These are phyloP conservation scores for Fusarium sp. DNA, from an alignment of 2,329 filamentous ascomycete species.

Conservation along the genomic window DNA sequence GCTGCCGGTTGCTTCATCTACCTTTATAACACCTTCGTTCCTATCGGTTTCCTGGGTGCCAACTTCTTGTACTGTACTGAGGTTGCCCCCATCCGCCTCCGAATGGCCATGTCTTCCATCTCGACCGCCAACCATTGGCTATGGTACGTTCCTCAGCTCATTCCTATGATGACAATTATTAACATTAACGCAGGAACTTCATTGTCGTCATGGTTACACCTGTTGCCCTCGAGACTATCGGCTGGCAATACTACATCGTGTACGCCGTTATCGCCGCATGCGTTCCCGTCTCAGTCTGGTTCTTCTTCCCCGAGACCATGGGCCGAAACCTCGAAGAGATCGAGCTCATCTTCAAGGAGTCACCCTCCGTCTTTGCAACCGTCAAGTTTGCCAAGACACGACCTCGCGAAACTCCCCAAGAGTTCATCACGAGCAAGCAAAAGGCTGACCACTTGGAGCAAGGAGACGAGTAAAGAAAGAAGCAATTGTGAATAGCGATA, in stretches of 20 bases:
- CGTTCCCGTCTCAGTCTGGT: conserved; percentile 56
- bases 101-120: conserved; percentile 60
- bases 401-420: conserved; percentile 25
- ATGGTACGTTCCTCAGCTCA: conserved; percentile 27
- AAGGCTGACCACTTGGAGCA: conserved; percentile 24
- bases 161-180: conserved; percentile 27
- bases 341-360: conserved; percentile 43
- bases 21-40: conserved; percentile 75
- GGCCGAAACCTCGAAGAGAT: conserved; percentile 47
- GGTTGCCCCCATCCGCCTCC: conserved; percentile 60
- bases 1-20: conserved; percentile 63
- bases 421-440: conserved; percentile 20
- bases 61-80: conserved; percentile 70
- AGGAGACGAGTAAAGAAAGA: conserved; percentile 10
- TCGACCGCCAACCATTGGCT: conserved; percentile 58
- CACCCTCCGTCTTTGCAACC: conserved; percentile 23
- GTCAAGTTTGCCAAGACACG: conserved; percentile 33
- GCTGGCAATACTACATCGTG: conserved; percentile 61
- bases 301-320: conserved; percentile 52
- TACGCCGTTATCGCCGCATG: conserved; percentile 57
- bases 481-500: conserved; percentile 18
- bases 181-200: conserved; percentile 49
- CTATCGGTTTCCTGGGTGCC: conserved; percentile 71
- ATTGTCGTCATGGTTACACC: conserved; percentile 71
- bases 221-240: conserved; percentile 68